phyloP scores from a whole-genome alignment of 345 rosid species.

The Cardiospermum halicacabum region DNA sequence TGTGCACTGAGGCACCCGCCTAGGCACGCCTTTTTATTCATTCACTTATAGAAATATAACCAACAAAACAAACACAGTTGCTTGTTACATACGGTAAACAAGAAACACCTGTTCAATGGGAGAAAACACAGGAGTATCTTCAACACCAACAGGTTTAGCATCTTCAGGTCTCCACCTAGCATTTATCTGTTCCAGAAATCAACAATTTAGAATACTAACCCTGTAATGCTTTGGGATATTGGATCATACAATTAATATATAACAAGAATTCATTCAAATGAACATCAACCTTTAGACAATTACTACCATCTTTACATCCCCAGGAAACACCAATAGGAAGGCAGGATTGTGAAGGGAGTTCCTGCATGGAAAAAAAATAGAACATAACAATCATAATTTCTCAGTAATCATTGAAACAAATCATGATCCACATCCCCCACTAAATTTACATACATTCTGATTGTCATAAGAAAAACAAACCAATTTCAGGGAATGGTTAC shows the following conservation, averaged over 20 bases:
- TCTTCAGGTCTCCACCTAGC: conserved; percentile 30
- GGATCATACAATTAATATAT: background rate
- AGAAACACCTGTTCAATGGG: conserved; percentile 61
- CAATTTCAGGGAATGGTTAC: too few relatives aligned
- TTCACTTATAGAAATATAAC: conserved; percentile 12
- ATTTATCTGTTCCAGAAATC: conserved; percentile 34
- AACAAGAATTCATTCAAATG: background rate
- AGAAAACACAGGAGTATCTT: conserved; percentile 57
- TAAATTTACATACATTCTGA: too few relatives aligned
- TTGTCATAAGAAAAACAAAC: too few relatives aligned
- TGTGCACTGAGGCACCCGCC: too few relatives aligned
- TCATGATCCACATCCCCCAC: too few relatives aligned
- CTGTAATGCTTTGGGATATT: background rate
- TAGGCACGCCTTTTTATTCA: too few relatives aligned
- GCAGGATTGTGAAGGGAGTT: conserved; percentile 16
- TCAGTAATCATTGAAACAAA: background rate
- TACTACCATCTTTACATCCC: conserved; percentile 25
- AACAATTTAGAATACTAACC: conserved; percentile 10
- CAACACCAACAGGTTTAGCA: conserved; percentile 31
- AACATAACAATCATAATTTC: background rate
- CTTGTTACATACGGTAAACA: conserved; percentile 13
- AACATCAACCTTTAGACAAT: conserved; percentile 27
- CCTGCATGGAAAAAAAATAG: conserved; percentile 10
- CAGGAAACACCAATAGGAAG: conserved; percentile 23
- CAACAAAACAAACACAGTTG: conserved; percentile 14